phyloP scores from a whole-genome alignment of 805 yeast species.

The Teunomyces funiuensis region DNA sequence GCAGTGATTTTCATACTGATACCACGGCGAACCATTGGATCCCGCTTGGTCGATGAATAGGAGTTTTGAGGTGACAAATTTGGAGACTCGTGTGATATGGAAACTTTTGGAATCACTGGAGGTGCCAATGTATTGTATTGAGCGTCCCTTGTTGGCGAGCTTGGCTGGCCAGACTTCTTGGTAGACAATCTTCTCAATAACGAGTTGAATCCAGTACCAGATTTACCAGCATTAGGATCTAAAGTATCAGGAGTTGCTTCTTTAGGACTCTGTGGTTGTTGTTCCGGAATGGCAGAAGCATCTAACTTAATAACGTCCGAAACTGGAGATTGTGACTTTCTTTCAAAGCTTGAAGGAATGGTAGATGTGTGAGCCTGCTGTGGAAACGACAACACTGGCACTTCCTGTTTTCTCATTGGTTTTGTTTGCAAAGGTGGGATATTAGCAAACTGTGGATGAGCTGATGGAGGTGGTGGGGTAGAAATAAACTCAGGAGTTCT shows the following conservation, averaged over 20 bases:
- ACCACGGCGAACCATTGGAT: conserved; percentile 56
- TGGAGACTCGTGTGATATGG: conserved; percentile 11
- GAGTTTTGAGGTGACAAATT: conserved; percentile 15
- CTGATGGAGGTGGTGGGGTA: conserved; percentile 8
- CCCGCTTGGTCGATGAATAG: conserved; percentile 20
- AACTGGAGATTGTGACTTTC: conserved; percentile 14
- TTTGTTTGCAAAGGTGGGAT: neutral
- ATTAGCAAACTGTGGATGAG: conserved; percentile 6
- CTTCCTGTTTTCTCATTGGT: conserved; percentile 9
- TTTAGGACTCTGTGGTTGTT: conserved; percentile 28
- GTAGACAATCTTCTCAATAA: conserved; percentile 37
- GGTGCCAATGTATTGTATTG: conserved; percentile 11
- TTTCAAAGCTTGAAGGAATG: conserved; percentile 15
- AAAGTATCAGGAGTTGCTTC: conserved; percentile 25
- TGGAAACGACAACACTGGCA: conserved; percentile 29
- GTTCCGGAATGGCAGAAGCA: conserved; percentile 22
- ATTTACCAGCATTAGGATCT: conserved; percentile 32
- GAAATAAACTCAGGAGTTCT: conserved; percentile 7
- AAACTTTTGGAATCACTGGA: conserved; percentile 13
- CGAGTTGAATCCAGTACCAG: conserved; percentile 32
- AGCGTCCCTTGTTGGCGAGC: conserved; percentile 13
- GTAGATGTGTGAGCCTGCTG: conserved; percentile 41
- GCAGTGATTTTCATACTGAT: conserved; percentile 62
- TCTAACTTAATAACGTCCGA: conserved; percentile 6
- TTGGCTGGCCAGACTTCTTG: conserved; percentile 19